Percentiles rank a stretch among this genome's conserved stretches.
phyloP scores from a whole-genome alignment of 495 filamentous ascomycete genomes.

The Xylaria curta region DNA sequence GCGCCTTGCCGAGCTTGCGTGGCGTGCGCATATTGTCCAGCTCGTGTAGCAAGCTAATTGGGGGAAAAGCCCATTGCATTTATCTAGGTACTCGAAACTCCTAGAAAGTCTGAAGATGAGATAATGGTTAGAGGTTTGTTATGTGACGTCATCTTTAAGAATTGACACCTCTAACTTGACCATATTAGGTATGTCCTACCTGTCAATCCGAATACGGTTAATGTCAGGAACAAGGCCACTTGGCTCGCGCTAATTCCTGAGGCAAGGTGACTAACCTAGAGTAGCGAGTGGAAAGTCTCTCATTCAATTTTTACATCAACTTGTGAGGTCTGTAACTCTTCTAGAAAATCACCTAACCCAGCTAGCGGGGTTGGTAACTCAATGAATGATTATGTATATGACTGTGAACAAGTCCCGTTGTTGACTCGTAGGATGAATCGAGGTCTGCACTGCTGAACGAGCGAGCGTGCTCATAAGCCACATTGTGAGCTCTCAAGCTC shows the following conservation, averaged over 20 bases:
- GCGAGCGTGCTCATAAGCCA: too few species aligned
- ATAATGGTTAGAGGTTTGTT: neutral
- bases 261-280: neutral
- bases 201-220: neutral
- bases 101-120: neutral
- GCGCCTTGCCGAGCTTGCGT: neutral
- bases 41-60: neutral
- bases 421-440: neutral
- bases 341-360: neutral
- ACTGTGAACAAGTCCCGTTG: neutral
- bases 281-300: too few species aligned
- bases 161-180: neutral
- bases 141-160: neutral
- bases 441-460: neutral
- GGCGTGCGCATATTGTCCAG: neutral
- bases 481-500: too few species aligned
- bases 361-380: too few species aligned
- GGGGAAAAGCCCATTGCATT: too few species aligned
- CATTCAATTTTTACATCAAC: neutral
- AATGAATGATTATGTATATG: neutral
- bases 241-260: neutral
- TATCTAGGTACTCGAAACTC: neutral
- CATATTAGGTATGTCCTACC: neutral
- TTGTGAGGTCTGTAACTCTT: neutral
- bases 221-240: too few species aligned